Evolutionary conservation across 208 protist species (phyloP).

Genomic region (Herpetomonas tarakana): DNA sequence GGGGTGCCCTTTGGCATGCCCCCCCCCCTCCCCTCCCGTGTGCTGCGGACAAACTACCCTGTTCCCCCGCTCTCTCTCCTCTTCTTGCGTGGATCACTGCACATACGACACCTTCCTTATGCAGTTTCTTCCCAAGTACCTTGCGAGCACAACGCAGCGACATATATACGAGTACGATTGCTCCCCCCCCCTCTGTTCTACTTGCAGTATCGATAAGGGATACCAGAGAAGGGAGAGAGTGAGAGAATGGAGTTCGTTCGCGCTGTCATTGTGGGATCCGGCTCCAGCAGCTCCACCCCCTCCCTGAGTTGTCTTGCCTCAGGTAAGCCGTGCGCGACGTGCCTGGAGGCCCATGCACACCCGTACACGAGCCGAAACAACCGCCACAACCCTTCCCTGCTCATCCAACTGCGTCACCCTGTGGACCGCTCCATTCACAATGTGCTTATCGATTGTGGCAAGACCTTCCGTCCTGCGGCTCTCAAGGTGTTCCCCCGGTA

Average conservation of each 20-base stretch:
- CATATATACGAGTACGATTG: too few relatives aligned
- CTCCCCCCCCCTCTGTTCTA: not conserved
- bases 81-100: too few relatives aligned
- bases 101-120: too few relatives aligned
- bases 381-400: slow-evolving; percentile 50
- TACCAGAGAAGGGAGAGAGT: not conserved
- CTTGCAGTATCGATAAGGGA: not conserved
- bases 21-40: too few relatives aligned
- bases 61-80: too few relatives aligned
- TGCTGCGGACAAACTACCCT: too few relatives aligned
- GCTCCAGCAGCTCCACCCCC: slow-evolving; percentile 53
- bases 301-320: slow-evolving; percentile 34
- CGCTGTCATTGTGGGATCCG: slow-evolving; percentile 48
- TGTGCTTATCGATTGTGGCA: slow-evolving; percentile 71
- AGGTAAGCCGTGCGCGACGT: slow-evolving; percentile 27
- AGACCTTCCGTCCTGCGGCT: slow-evolving; percentile 65
- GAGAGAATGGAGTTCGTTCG: slow-evolving; percentile 51
- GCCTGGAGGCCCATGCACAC: slow-evolving; percentile 26
- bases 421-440: slow-evolving; percentile 36
- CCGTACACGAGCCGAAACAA: slow-evolving; percentile 24
- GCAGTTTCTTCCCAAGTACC: too few relatives aligned
- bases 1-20: too few relatives aligned
- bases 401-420: slow-evolving; percentile 53
- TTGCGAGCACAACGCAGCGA: too few relatives aligned
- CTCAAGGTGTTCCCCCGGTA: slow-evolving; percentile 40